phyloP scores from a whole-genome alignment of 768 basidiomycete species.

The Termitomyces sp. region DNA sequence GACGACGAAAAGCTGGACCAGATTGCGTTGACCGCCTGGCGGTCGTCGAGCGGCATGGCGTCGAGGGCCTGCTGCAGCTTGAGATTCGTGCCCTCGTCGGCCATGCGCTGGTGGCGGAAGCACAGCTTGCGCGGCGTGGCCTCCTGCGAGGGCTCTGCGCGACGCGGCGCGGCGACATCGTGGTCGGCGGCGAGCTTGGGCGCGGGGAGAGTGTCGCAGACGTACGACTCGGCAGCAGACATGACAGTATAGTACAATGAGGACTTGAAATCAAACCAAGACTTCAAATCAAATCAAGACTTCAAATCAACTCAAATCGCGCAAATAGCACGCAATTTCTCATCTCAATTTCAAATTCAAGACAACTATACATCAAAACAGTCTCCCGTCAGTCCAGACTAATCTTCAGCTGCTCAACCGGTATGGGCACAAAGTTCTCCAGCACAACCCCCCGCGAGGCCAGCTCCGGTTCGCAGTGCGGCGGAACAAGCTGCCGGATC shows the following conservation, averaged over 20 bases:
- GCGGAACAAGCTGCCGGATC: constrained; percentile 87
- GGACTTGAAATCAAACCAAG: no score
- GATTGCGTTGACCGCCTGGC: constrained; percentile 84
- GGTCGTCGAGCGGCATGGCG: constrained; percentile 78
- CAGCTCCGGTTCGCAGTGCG: constrained; percentile 87
- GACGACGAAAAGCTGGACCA: constrained; percentile 98
- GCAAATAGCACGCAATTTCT: constrained; percentile 14
- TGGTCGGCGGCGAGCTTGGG: constrained; percentile 43
- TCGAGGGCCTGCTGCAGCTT: constrained; percentile 94
- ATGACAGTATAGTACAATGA: constrained; percentile 18
- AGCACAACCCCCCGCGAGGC: constrained; percentile 81
- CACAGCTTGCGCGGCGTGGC: constrained; percentile 69
- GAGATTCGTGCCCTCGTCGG: constrained; percentile 90
- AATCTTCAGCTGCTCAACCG: constrained; percentile 92
- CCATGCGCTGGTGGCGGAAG: constrained; percentile 93
- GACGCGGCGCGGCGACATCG: constrained; percentile 1
- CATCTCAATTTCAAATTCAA: constrained; percentile 38
- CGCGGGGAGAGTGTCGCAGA: constrained; percentile 73
- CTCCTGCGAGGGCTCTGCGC: constrained; percentile 25
- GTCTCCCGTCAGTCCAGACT: constrained; percentile 70
- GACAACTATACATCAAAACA: constrained; percentile 27
- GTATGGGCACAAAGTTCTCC: constrained; percentile 95
- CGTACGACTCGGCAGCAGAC: constrained; percentile 35
- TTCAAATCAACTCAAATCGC: no score
- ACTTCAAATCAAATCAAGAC: no score